Evolutionary conservation across 768 basidiomycete genomes (phyloP).

Genomic region (Pleurotus citrinopileatus): DNA sequence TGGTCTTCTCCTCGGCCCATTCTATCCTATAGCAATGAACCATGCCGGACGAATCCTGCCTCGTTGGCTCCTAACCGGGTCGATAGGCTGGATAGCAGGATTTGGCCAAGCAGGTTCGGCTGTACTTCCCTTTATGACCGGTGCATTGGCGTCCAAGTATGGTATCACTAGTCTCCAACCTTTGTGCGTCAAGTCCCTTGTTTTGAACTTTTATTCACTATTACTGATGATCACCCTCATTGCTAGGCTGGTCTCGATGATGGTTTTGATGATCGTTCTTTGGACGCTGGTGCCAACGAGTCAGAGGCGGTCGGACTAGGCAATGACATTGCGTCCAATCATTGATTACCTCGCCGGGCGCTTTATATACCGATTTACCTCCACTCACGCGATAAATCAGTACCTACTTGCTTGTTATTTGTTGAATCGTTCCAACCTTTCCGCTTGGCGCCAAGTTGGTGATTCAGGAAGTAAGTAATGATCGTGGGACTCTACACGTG

Average conservation of each 20-base stretch:
- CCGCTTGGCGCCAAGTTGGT: too few relatives aligned
- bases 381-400: neutral
- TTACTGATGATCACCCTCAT: neutral
- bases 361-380: neutral
- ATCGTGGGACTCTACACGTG: too few relatives aligned
- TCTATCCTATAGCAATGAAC: conserved; percentile 56
- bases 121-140: conserved; percentile 49
- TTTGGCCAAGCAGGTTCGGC: conserved; percentile 51
- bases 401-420: too few relatives aligned
- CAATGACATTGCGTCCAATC: too few relatives aligned
- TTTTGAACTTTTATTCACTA: neutral
- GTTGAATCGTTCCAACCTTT: too few relatives aligned
- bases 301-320: conserved; percentile 15
- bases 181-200: conserved; percentile 43
- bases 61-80: conserved; percentile 42
- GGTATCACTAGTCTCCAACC: conserved; percentile 48
- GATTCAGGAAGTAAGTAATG: too few relatives aligned
- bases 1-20: conserved; percentile 52
- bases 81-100: conserved; percentile 52
- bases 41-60: conserved; percentile 54
- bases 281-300: conserved; percentile 37
- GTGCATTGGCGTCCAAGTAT: conserved; percentile 34
- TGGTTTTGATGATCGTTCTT: conserved; percentile 36
- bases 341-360: neutral
- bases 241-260: conserved; percentile 34